These are phyloP conservation scores for Paraconiothyrium sp. DNA, from an alignment of 2,329 filamentous ascomycete species.

Conservation along the genomic window DNA sequence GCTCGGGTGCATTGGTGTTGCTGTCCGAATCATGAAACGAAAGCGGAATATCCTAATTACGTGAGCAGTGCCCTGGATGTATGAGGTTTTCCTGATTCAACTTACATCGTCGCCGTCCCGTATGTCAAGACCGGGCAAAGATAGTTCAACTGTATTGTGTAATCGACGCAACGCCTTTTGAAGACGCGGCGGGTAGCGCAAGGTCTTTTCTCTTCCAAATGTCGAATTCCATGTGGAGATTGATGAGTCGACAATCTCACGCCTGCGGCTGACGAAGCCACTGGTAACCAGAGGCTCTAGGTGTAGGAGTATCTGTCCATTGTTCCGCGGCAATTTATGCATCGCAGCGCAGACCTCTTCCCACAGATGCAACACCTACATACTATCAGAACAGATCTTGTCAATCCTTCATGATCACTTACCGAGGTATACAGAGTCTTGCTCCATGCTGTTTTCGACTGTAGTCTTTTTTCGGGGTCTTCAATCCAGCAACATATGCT, in stretches of 20 bases:
- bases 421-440: constrained; percentile 39
- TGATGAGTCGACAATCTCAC: constrained; percentile 60
- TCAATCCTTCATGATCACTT: constrained; percentile 5
- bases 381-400: constrained; percentile 23
- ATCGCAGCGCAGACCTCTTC: constrained; percentile 61
- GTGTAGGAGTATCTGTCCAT: constrained; percentile 64
- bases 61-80: constrained; percentile 3
- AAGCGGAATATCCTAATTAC: constrained; percentile 26
- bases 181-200: constrained; percentile 73
- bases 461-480: constrained; percentile 57
- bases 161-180: constrained; percentile 70
- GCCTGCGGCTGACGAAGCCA: constrained; percentile 63
- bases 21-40: constrained; percentile 54
- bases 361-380: constrained; percentile 52
- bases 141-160: constrained; percentile 63
- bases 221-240: constrained; percentile 74
- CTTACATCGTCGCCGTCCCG: constrained; percentile 50
- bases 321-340: constrained; percentile 66
- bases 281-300: constrained; percentile 62
- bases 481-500: constrained; percentile 71
- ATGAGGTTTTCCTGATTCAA: constrained; percentile 37
- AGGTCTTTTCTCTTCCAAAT: constrained; percentile 67
- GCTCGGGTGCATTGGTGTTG: constrained; percentile 16
- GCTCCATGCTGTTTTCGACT: constrained; percentile 30
- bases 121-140: constrained; percentile 59